These are phyloP conservation scores for Aspergillus transmontanensis DNA, from an alignment of 2,329 filamentous ascomycete genomes.

Conservation along the genomic window DNA sequence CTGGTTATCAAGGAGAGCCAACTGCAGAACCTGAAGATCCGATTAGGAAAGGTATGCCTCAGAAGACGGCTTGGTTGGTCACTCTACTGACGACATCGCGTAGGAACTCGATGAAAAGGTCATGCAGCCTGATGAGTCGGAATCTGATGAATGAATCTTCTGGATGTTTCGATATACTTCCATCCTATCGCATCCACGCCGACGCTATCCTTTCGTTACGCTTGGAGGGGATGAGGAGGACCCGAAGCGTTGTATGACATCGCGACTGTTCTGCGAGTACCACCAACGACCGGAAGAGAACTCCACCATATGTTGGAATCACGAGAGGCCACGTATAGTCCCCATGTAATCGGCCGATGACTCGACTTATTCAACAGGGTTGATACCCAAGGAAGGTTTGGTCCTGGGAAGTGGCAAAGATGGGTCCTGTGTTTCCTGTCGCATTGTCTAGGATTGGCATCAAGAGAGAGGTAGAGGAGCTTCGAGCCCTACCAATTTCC, in stretches of 20 bases:
- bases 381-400: not conserved
- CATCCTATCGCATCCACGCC: not conserved
- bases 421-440: not conserved
- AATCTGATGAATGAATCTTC: slow-evolving; percentile 38
- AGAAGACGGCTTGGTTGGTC: not conserved
- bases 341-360: not conserved
- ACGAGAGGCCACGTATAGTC: not conserved
- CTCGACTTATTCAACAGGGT: not conserved
- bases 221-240: not conserved
- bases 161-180: not conserved
- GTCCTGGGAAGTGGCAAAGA: not conserved
- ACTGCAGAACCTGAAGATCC: slow-evolving; percentile 44
- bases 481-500: no score
- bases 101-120: slow-evolving; percentile 52
- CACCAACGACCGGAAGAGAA: not conserved
- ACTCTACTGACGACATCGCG: not conserved
- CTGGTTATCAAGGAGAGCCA: slow-evolving; percentile 52
- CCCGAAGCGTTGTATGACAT: not conserved
- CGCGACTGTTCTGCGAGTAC: no score
- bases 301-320: not conserved
- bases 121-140: slow-evolving; percentile 50
- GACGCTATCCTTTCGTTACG: not conserved
- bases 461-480: not conserved
- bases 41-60: slow-evolving; percentile 43
- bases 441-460: not conserved